Percentiles rank a stretch among this genome's conserved stretches.
Evolutionary conservation across 345 rosid species (phyloP).

Genomic region (Citropsis articulata): DNA sequence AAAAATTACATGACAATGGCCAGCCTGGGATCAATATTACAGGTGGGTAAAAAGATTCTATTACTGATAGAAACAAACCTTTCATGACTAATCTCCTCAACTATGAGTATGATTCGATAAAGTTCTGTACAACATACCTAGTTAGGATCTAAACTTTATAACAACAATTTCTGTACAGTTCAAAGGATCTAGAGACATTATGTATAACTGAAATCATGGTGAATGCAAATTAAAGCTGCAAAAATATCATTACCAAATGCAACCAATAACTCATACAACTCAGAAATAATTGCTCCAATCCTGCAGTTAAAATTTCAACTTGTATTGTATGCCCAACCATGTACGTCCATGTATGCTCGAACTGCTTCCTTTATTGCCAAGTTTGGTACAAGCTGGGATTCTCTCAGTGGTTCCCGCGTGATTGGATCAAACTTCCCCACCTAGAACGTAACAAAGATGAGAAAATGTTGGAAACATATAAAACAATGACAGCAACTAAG

Average conservation of each 20-base stretch:
- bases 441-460: conserved; percentile 27
- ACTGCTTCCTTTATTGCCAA: conserved; percentile 90
- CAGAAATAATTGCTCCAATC: background rate
- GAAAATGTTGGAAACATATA: background rate
- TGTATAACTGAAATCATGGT: background rate
- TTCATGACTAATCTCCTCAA: background rate
- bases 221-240: conserved; percentile 1
- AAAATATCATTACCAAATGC: background rate
- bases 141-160: background rate
- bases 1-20: too few species aligned
- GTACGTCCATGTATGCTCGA: conserved; percentile 61
- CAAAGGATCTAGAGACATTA: background rate
- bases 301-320: conserved; percentile 9
- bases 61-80: background rate
- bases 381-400: conserved; percentile 62
- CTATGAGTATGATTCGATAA: background rate
- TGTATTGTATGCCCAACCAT: conserved; percentile 77
- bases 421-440: conserved; percentile 90
- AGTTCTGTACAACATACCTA: conserved; percentile 12
- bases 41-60: too few species aligned
- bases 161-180: conserved; percentile 18
- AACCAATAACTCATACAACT: background rate
- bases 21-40: too few species aligned
- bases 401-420: conserved; percentile 57
- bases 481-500: background rate